Conservation (phyloP, 2,329 filamentous ascomycete species). For the Botrytis hyacinthi region DNA sequence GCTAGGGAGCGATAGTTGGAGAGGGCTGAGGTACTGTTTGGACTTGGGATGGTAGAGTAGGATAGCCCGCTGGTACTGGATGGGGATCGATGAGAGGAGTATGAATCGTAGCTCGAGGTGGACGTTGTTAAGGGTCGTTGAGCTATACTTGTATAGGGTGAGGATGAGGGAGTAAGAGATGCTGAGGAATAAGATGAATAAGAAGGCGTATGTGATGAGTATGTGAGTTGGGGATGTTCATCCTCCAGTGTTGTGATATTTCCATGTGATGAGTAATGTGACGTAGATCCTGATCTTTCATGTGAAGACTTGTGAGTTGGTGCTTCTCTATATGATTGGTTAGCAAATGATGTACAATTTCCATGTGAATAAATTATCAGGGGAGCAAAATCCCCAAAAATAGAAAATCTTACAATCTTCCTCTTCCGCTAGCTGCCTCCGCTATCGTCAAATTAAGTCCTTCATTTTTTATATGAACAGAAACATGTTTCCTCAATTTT, state of each 20-base stretch:
- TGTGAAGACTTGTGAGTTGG: constrained; percentile 3
- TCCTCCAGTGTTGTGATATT: constrained; percentile 4
- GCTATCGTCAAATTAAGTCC: constrained; percentile 33
- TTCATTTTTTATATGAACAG: constrained; percentile 37
- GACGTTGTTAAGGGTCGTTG: constrained; percentile 25
- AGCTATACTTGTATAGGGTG: constrained; percentile 3
- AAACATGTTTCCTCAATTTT: constrained; percentile 37
- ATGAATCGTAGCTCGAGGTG: constrained; percentile 21
- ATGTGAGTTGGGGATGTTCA: constrained; percentile 4
- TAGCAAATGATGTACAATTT: neutral
- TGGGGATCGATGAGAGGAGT: constrained; percentile 24
- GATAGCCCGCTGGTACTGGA: constrained; percentile 22
- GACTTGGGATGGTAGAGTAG: constrained; percentile 25
- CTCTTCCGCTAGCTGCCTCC: constrained; percentile 34
- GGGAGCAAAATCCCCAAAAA: neutral
- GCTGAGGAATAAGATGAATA: neutral
- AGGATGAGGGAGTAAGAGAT: neutral
- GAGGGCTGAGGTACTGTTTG: constrained; percentile 8
- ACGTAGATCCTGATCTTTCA: neutral
- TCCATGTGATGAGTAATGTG: constrained; percentile 1
- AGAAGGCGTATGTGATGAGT: constrained; percentile 1
- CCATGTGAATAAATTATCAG: neutral
- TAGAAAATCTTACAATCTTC: constrained; percentile 31
- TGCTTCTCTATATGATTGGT: constrained; percentile 1
- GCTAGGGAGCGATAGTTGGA: constrained; percentile 1